Conservation (phyloP, 176 grass and related monocot species). For the Eremochloa ophiuroides region DNA sequence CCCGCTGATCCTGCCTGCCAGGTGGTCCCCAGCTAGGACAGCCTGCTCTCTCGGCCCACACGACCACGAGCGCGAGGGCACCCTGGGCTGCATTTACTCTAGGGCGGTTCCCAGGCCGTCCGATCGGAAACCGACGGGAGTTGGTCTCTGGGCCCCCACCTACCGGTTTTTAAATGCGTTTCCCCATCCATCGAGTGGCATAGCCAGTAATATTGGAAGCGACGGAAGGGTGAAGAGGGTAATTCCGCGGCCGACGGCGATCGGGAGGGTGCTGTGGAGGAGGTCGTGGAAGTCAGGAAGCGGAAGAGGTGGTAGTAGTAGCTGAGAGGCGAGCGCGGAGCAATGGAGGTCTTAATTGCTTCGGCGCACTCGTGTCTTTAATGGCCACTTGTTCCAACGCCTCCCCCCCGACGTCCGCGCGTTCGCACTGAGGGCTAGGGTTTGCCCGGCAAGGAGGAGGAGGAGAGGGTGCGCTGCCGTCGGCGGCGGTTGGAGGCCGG, state of each 20-base stretch:
- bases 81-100: conserved; percentile 22
- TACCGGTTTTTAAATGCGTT: conserved; percentile 34
- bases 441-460: background rate
- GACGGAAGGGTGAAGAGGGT: background rate
- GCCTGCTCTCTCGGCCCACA: conserved; percentile 8
- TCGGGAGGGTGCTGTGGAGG: background rate
- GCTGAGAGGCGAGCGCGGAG: conserved; percentile 19
- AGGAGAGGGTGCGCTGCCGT: background rate
- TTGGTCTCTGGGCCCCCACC: background rate
- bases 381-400: conserved; percentile 36
- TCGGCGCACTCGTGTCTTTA: conserved; percentile 37
- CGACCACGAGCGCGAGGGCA: conserved; percentile 24
- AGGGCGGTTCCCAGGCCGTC: background rate
- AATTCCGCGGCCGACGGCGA: conserved; percentile 3
- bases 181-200: background rate
- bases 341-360: conserved; percentile 41
- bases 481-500: background rate
- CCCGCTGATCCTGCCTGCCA: conserved; percentile 32
- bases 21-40: conserved; percentile 9
- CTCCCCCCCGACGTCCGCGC: background rate
- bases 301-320: background rate
- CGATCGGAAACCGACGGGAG: background rate
- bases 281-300: background rate
- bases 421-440: conserved; percentile 18
- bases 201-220: background rate